Evolutionary conservation across 108 stramenopile species (phyloP), one percentile per base, ranked within the genome.

Genomic region (Thalassiosira profunda): DNA sequence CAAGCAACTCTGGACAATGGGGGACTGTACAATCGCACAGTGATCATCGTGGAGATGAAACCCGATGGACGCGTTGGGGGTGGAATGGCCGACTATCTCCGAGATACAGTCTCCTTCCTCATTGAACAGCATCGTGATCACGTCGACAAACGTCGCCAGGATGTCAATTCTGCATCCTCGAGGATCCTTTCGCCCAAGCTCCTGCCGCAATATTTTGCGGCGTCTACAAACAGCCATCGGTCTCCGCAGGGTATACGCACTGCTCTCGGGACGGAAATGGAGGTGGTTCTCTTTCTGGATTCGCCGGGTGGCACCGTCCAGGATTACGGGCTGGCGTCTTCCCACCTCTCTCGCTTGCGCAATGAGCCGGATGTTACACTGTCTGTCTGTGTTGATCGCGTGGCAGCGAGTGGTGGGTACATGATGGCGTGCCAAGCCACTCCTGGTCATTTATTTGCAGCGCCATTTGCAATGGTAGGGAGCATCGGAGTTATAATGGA

Each of bases 401-500:
- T 84, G 5, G 91, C 91, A 0, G 91, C 91, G 5, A 74, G 71
- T 14, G 91, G 91, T 25, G 90, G 91, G 20, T 92, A 92, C 67
- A 87, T 90, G 86, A 87, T 87, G 76, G 87, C 87, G 28, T 74
- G 79, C 48, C 89, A 90, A 52, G 86, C 92, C 18, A 54, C 82
- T 30, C 81, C 74, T 5, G 76, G 76, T 17, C 68, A 82, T 20
- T 42, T 93, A 7, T 58, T 87, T 21, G 87, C 86, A 10, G 92
- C 94, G 8, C 91, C 91, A 12, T 95, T 95, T 85, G 89, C 94
- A 23, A 66, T 85, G 58, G 68, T 95, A 1, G 94, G 94, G 28
- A 74, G 70, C 11, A 86, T 95, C 31, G 94, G 94, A 14, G 94
- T 95, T 1, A 61, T 88, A 1, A 70, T 71, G 63, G 86, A 95